Conservation (phyloP, 352 stramenopile species). For the Globisporangium cederbergense region DNA sequence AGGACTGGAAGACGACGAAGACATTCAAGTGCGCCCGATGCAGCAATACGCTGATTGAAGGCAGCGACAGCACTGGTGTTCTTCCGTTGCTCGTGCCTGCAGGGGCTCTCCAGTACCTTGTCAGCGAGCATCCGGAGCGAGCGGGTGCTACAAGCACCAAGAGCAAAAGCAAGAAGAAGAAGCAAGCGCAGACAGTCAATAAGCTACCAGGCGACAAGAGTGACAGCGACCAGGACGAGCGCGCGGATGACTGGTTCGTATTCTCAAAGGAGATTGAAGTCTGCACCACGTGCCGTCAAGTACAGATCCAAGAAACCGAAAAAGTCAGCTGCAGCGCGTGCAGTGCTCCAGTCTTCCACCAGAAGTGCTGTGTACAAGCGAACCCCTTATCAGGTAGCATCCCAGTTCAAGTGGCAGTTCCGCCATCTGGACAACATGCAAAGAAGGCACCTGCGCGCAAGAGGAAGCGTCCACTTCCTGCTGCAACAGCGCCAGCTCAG, state of each 20-base stretch:
- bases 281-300: constrained; percentile 52
- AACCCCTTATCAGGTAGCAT: constrained; percentile 6
- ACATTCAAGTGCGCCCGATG: constrained; percentile 26
- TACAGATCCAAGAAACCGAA: constrained; percentile 40
- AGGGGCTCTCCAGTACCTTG: constrained; percentile 24
- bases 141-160: background rate
- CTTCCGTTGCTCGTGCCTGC: constrained; percentile 35
- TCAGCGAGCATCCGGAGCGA: background rate
- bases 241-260: constrained; percentile 26
- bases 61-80: too few relatives aligned
- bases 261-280: constrained; percentile 44
- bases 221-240: background rate
- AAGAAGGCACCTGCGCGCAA: constrained; percentile 7
- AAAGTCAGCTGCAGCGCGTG: constrained; percentile 31
- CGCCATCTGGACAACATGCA: background rate
- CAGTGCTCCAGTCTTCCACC: constrained; percentile 23
- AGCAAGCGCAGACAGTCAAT: constrained; percentile 5
- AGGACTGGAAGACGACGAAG: background rate
- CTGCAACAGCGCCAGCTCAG: background rate
- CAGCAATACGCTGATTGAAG: background rate
- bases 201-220: background rate
- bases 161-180: constrained; percentile 5
- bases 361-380: constrained; percentile 24
- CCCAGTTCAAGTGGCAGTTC: constrained; percentile 1
- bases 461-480: constrained; percentile 2